These are phyloP conservation scores for Mycena venus DNA, from an alignment of 768 basidiomycete genomes.

Conservation along the genomic window DNA sequence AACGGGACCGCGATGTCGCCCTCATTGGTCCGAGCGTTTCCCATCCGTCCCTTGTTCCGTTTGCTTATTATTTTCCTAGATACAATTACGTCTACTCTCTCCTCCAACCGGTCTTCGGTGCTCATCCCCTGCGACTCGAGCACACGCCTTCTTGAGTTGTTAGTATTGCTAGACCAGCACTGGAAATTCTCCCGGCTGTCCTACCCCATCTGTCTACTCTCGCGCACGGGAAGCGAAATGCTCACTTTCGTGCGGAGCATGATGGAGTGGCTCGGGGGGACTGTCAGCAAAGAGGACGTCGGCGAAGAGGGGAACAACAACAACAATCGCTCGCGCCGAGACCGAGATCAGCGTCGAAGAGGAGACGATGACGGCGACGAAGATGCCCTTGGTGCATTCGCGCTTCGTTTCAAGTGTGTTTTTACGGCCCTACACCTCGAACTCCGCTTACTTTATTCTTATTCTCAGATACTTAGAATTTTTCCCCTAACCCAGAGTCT, in stretches of 20 bases:
- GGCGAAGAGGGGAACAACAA: constrained; percentile 79
- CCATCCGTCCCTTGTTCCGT: background rate
- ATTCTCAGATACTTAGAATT: constrained; percentile 88
- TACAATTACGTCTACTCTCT: constrained; percentile 87
- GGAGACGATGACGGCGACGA: constrained; percentile 81
- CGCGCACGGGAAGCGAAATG: constrained; percentile 93
- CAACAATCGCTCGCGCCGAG: constrained; percentile 63
- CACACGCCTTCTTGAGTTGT: constrained; percentile 94
- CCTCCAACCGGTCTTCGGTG: constrained; percentile 80
- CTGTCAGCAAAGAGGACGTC: constrained; percentile 92
- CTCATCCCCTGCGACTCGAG: constrained; percentile 95
- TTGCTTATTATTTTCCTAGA: too few species aligned
- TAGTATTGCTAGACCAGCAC: constrained; percentile 96
- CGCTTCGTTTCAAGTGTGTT: constrained; percentile 90
- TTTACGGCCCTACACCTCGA: background rate
- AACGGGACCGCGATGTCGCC: constrained; percentile 91
- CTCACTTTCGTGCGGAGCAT: constrained; percentile 93
- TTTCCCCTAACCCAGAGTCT: constrained; percentile 85
- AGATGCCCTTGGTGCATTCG: constrained; percentile 86
- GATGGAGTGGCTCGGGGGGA: constrained; percentile 99
- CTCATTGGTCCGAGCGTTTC: constrained; percentile 75
- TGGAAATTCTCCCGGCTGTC: constrained; percentile 91
- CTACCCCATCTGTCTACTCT: constrained; percentile 94
- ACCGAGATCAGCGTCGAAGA: constrained; percentile 57
- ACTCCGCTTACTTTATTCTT: constrained; percentile 11